Evolutionary conservation across 192 early-diverging fungal species (phyloP), one percentile per base, ranked within the genome.

Genomic region (Coemansia sp.): DNA sequence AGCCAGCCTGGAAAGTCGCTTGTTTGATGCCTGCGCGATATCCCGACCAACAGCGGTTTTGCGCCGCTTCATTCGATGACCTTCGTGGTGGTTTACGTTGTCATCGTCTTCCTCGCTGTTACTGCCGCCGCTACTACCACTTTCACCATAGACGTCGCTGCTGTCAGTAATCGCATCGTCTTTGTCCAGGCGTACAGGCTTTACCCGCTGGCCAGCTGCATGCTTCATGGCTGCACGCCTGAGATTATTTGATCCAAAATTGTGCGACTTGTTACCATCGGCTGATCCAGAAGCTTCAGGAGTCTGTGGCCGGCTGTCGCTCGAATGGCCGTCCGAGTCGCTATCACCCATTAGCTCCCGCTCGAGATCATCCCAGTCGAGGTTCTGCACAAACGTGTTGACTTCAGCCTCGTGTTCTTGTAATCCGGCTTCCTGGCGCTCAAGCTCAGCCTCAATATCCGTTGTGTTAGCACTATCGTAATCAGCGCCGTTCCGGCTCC

Each of bases 331-430:
- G 43, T 76, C 81, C 19, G 71, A 75, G 64, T 82, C 67, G 66
- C 57, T 69, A 41, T 66, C 73, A 12, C 57, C 66, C 73, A 76
- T 76, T 3, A 64, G 57, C 55, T 84, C 82, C 33, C 80, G 78
- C 38, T 86, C 85, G 53, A 80, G 57, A 38, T 84, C 69, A 46
- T 83, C 76, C 57, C 81, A 83, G 52, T 84, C 73, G 38, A 78
- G 60, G 17, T 75, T 80, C 47, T 82, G 78, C 19, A 89, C 64
- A 57, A 87, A 86, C 21, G 67, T 63, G 12, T 79, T 67, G 23
- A 81, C 61, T 55, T 83, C 74, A 47, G 55, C 71, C 27, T 76
- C 81, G 61, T 82, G 79, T 33, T 78, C 77, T 13, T 60, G 69
- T 22, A 83, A 64, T 2, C 67, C 64, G 2, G 73, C 72, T 23